Base-by-base conservation (phyloP, 164 flowering plant species). In the Piper longum region DNA sequence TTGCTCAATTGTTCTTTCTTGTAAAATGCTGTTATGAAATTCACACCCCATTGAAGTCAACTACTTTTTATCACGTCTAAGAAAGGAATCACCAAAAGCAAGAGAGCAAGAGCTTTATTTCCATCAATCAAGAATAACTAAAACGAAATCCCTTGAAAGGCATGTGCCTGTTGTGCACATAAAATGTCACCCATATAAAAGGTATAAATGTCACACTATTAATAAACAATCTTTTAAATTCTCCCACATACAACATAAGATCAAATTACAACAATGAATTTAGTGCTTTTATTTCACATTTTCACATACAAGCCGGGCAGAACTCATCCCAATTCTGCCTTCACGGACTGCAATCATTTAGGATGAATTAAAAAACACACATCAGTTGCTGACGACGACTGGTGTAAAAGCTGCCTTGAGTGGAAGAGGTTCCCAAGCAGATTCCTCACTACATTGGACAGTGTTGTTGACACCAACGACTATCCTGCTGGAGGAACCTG, bases 401-500 rank as follows among this genome's bases (percentile, higher is more conserved):
- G 66, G 41, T 1, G 17, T 16, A 41, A 44, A 12, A 42, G 76
- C 62, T 18, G 66, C 70, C 64, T 73, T 74, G 60, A 80, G 70
- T 8, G 72, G 41, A 71, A 69, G 69, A 4, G 82, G 66, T 52
- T 82, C 76, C 87, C 86, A 85, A 19, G 64, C 73, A 43, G 57
- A 72, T 11, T 41, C 48, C 14, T 44, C 48, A 18, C 76, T 72
- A 16, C 80, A 66, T 48, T 85, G 79, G 19, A 67, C 72, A 12
- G 82, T 76, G 17, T 64, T 67, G 16, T 66, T 76, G 36, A 71
- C 64, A 0, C 64, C 71, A 45, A 76, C 63, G 12, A 71, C 74
- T 9, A 12, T 58, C 52, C 43, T 11, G 39, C 54, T 60, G 19
- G 60, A 40, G 57, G 16, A 52, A 70, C 62, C 2, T 62, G 72